Evolutionary conservation across 2,329 filamentous ascomycete species (phyloP).

Genomic region (Mollisiaceae sp.): DNA sequence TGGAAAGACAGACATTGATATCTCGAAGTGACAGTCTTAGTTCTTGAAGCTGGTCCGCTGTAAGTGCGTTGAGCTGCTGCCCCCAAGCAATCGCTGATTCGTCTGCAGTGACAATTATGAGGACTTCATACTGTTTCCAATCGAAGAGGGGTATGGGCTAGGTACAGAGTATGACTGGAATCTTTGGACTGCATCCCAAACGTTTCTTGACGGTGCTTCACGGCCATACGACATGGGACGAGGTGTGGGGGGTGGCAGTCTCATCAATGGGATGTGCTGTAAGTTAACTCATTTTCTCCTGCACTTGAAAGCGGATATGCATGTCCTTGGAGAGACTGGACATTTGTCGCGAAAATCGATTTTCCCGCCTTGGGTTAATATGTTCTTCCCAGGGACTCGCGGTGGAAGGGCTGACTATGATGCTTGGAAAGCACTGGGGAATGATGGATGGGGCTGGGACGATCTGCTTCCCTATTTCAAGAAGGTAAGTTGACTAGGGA

Average conservation of each 20-base stretch:
- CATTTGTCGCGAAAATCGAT: not conserved
- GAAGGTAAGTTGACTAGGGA: constrained; percentile 36
- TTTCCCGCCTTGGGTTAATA: not conserved
- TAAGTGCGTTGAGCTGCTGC: constrained; percentile 7
- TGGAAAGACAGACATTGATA: constrained; percentile 4
- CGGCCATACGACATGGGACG: constrained; percentile 31
- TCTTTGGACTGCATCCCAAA: constrained; percentile 46
- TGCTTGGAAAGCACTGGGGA: constrained; percentile 53
- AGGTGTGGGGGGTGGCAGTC: constrained; percentile 15
- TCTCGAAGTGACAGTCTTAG: constrained; percentile 33
- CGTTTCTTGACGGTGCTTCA: constrained; percentile 36
- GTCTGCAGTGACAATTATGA: constrained; percentile 34
- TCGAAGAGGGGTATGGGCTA: constrained; percentile 39
- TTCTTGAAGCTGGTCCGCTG: constrained; percentile 38
- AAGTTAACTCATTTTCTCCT: constrained; percentile 22
- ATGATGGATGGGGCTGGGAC: constrained; percentile 54
- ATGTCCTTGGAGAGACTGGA: not conserved
- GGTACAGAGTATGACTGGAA: constrained; percentile 50
- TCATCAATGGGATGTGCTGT: constrained; percentile 8
- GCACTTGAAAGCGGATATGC: not conserved
- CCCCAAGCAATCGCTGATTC: constrained; percentile 3
- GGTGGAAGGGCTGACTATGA: constrained; percentile 36
- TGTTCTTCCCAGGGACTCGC: constrained; percentile 10
- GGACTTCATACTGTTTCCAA: constrained; percentile 34
- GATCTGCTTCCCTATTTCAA: constrained; percentile 58